Evolutionary conservation across 108 stramenopile species (phyloP).

Genomic region (Mediolabrus comicus): DNA sequence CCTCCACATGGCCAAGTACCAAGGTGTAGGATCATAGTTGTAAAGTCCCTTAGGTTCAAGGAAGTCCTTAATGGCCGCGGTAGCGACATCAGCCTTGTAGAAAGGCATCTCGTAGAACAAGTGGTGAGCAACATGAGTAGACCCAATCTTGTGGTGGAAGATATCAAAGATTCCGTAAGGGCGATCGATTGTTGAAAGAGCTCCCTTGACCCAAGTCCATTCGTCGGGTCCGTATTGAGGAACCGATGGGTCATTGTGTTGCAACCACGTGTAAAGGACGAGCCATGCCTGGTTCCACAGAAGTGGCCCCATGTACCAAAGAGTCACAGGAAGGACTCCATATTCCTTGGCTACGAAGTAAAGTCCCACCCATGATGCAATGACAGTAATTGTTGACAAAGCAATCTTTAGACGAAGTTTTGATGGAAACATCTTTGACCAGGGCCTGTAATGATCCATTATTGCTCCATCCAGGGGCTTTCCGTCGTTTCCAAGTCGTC

Average conservation of each 20-base stretch:
- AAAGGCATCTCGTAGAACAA: constrained; percentile 98
- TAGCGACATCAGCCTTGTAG: constrained; percentile 96
- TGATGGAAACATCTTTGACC: constrained; percentile 88
- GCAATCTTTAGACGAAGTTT: constrained; percentile 82
- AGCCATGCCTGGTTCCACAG: constrained; percentile 93
- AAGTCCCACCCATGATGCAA: constrained; percentile 56
- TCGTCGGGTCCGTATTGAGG: constrained; percentile 95
- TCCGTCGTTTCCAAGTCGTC: constrained; percentile 72
- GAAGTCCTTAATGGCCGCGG: constrained; percentile 82
- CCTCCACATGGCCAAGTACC: constrained; percentile 85
- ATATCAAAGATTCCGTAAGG: constrained; percentile 94
- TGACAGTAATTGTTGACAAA: constrained; percentile 70
- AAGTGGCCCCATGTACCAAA: constrained; percentile 95
- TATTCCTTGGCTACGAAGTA: constrained; percentile 41
- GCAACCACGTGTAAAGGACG: constrained; percentile 99
- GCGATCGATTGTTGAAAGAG: constrained; percentile 96
- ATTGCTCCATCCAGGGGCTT: constrained; percentile 55
- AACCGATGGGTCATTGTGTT: constrained; percentile 97
- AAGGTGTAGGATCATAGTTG: constrained; percentile 93
- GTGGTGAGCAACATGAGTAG: constrained; percentile 98
- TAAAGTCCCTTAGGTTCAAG: constrained; percentile 88
- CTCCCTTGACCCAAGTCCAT: constrained; percentile 98
- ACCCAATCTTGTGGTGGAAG: constrained; percentile 97
- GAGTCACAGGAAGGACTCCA: constrained; percentile 78
- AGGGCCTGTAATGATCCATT: constrained; percentile 89